phyloP scores from a whole-genome alignment of 1,284 basidiomycete species.

The Apiotrichum gracile region DNA sequence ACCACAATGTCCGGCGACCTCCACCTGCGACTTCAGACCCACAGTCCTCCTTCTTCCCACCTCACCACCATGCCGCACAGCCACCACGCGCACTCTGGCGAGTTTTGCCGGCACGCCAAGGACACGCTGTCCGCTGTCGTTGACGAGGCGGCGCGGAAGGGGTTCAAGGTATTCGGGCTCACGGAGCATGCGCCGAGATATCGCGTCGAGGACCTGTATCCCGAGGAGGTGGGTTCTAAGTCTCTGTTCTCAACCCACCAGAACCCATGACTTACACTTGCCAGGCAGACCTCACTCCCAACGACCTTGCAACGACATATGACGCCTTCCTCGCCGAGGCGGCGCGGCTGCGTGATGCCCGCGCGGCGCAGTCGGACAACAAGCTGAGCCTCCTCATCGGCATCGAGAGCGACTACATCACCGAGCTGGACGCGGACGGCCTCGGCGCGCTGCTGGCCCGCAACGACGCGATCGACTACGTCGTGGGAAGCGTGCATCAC shows the following conservation, averaged over 20 bases:
- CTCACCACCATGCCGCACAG: slow-evolving; percentile 66
- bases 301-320: slow-evolving; percentile 28
- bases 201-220: slow-evolving; percentile 74
- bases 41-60: background rate
- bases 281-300: slow-evolving; percentile 36
- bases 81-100: slow-evolving; percentile 93
- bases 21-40: too few relatives aligned
- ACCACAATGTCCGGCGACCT: too few relatives aligned
- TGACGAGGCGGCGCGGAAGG: slow-evolving; percentile 64
- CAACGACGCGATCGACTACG: slow-evolving; percentile 65
- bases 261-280: slow-evolving; percentile 10
- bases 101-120: slow-evolving; percentile 88
- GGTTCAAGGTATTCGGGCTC: slow-evolving; percentile 78
- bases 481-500: slow-evolving; percentile 93
- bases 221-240: slow-evolving; percentile 97
- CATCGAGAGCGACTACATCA: slow-evolving; percentile 88
- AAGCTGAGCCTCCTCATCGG: slow-evolving; percentile 77
- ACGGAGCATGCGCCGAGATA: slow-evolving; percentile 94
- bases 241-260: too few relatives aligned
- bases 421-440: slow-evolving; percentile 57
- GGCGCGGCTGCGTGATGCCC: slow-evolving; percentile 54
- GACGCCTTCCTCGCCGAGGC: slow-evolving; percentile 56
- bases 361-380: slow-evolving; percentile 48
- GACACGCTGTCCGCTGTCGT: slow-evolving; percentile 73
- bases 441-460: slow-evolving; percentile 51